phyloP scores from a whole-genome alignment of 768 basidiomycete genomes.

The Naematelia encephala region DNA sequence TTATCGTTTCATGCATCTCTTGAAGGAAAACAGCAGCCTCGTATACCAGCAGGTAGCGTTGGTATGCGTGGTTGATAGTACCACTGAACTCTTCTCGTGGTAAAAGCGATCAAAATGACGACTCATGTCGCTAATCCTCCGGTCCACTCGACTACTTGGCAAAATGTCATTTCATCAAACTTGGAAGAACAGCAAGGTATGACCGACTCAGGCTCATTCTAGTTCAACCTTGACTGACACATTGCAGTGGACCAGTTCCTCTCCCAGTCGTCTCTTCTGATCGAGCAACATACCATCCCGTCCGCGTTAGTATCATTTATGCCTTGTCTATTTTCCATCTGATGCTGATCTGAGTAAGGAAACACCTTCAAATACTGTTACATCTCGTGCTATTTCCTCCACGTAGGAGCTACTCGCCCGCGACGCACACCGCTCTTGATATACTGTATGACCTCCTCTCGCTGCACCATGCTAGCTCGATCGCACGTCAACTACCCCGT shows the following conservation, averaged over 20 bases:
- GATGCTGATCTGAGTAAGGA: background rate
- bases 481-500: slow-evolving; percentile 12
- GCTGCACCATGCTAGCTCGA: slow-evolving; percentile 8
- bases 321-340: too few species aligned
- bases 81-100: too few species aligned
- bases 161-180: background rate
- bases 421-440: slow-evolving; percentile 4
- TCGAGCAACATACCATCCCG: background rate
- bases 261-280: background rate
- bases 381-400: slow-evolving; percentile 20
- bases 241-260: background rate
- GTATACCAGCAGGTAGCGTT: too few species aligned
- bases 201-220: background rate
- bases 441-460: slow-evolving; percentile 12
- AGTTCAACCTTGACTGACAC: background rate
- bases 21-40: too few species aligned
- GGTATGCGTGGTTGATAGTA: too few species aligned
- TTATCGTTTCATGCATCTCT: background rate
- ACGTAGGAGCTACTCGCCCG: background rate
- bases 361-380: slow-evolving; percentile 30
- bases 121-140: background rate
- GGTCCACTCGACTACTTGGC: background rate
- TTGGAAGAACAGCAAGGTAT: background rate
- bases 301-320: background rate
- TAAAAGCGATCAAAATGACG: background rate